phyloP scores from a whole-genome alignment of 495 filamentous ascomycete species.

The Daldinia bambusicola region DNA sequence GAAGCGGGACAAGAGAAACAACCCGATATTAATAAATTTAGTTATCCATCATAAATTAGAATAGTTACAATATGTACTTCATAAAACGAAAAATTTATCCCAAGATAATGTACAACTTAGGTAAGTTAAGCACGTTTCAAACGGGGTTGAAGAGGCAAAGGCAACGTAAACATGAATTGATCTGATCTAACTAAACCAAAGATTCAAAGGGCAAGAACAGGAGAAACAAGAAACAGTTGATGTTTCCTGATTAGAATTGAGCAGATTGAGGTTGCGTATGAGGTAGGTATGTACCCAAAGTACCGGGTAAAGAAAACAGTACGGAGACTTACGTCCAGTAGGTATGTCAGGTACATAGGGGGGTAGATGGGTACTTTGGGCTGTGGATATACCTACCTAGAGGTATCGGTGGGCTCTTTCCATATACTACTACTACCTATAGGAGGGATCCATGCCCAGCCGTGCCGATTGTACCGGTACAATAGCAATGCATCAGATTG shows the following conservation, averaged over 20 bases:
- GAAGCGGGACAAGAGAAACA: not conserved
- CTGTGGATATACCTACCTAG: not conserved
- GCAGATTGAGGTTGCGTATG: not conserved
- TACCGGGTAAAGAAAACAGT: not conserved
- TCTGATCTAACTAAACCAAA: too few relatives aligned
- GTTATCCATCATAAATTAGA: not conserved
- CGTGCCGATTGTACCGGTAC: slow-evolving; percentile 24
- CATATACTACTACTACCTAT: too few relatives aligned
- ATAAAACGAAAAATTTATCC: not conserved
- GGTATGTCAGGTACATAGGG: not conserved
- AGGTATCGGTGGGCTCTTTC: slow-evolving; percentile 4
- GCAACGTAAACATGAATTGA: too few relatives aligned
- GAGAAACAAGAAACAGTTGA: slow-evolving; percentile 5
- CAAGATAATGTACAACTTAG: not conserved
- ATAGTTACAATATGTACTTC: not conserved
- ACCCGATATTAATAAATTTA: too few relatives aligned
- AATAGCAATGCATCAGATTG: not conserved
- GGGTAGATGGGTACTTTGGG: slow-evolving; percentile 6
- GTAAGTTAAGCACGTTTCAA: too few relatives aligned
- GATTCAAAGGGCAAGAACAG: not conserved
- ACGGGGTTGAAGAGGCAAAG: too few relatives aligned
- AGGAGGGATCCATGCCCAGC: not conserved
- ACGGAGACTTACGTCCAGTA: too few relatives aligned
- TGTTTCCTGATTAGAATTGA: not conserved
- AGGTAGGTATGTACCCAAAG: not conserved